Evolutionary conservation across 805 yeast genomes (phyloP), one percentile per base, ranked within the genome.

Genomic region (Yarrowia alimentaria): DNA sequence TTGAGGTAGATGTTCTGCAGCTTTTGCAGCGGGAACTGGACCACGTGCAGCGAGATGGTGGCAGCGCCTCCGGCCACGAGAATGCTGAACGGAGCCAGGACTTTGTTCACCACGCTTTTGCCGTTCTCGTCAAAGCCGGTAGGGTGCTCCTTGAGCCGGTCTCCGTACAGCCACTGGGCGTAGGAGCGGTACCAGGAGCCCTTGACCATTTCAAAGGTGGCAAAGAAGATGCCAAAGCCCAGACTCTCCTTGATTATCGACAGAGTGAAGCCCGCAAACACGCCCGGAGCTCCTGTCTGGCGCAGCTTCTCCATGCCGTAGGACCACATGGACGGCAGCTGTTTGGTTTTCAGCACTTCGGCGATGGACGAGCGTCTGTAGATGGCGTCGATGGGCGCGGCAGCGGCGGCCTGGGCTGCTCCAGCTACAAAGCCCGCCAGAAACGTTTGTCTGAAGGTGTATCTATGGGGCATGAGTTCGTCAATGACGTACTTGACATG

Each of bases 301-400:
- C 70, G 70, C 48, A 89, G 68, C 60, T 87, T 87, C 43, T 73
- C 72, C 20, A 75, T 63, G 0, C 91, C 89, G 65, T 87, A 91
- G 19, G 68, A 67, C 94, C 96, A 87, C 52, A 90, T 64, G 53
- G 83, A 83, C 10, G 51, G 51, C 25, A 34, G 19, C 14, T 34
- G 22, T 53, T 77, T 77, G 64, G 51, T 47, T 48, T 76, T 74
- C 12, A 87, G 66, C 49, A 90, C 68, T 57, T 88, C 95, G 9
- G 83, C 77, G 5, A 87, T 82, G 1, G 81, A 75, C 56, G 90
- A 85, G 57, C 97, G 73, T 1, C 95, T 79, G 61, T 83, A 85
- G 3, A 91, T 79, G 6, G 97, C 96, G 66, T 91, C 97, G 4
- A 91, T 73, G 0, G 98, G 98, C 1, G 96, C 91, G 1, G 96